Evolutionary conservation across 2,329 filamentous ascomycete species (phyloP), one percentile per base, ranked within the genome.

Genomic region (Aureobasidium sp.): DNA sequence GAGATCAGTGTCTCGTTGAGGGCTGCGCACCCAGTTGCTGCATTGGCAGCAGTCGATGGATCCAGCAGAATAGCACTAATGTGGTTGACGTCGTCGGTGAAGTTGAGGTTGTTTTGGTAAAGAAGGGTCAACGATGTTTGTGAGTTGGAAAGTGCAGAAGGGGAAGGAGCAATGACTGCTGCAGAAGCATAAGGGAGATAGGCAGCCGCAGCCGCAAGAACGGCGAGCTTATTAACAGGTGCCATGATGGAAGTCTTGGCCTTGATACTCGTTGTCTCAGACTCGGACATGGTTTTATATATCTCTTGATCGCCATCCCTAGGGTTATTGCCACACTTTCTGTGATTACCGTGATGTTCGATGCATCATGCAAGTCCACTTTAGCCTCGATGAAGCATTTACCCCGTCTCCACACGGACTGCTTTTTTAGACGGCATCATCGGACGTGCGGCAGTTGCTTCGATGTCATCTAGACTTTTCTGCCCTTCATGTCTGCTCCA

Each of bases 71-170:
- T 76, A 3, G 80, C 80, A 11, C 79, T 77, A 21, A 80, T 71
- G 66, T 83, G 81, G 64, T 82, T 82, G 30, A 68, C 71, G 69
- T 82, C 78, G 63, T 83, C 80, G 0, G 78, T 78, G 8, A 71
- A 73, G 66, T 83, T 83, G 29, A 83, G 71, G 44, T 82, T 82
- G 69, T 83, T 83, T 66, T 82, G 80, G 63, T 79, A 83, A 9
- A 82, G 67, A 7, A 82, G 70, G 0, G 79, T 81, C 59, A 82
- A 66, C 1, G 79, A 81, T 1, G 75, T 78, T 29, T 74, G 66
- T 11, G 71, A 64, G 62, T 78, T 79, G 53, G 58, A 67, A 48
- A 66, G 30, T 13, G 15, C 58, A 48, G 54, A 47, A 44, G 61
- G 54, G 16, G 54, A n/a, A 42, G 32, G 29, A 42, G 44, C 34